Percentiles rank a stretch among this genome's conserved stretches.
Conservation (phyloP, 2,329 filamentous ascomycete genomes). For the Bimuria novae-zelandiae region DNA sequence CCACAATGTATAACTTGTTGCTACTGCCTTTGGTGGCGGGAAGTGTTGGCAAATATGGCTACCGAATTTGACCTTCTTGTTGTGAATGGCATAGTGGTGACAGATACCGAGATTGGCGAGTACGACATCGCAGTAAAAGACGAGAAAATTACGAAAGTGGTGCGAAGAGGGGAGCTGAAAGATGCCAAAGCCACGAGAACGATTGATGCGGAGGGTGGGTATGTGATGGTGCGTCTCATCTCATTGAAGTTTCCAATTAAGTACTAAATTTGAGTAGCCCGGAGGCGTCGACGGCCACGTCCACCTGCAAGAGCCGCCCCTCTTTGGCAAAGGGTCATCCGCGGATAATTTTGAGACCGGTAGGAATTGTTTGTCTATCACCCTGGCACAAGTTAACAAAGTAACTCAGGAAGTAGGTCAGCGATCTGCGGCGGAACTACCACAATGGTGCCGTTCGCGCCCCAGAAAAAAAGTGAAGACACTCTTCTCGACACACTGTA, state of each 20-base stretch:
- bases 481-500: conserved; percentile 51
- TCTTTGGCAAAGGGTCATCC: conserved; percentile 50
- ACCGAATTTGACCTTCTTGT: conserved; percentile 47
- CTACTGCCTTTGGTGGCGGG: not conserved
- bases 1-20: not conserved
- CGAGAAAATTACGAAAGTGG: conserved; percentile 47
- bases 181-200: conserved; percentile 34
- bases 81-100: conserved; percentile 50
- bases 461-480: conserved; percentile 51
- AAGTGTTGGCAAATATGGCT: conserved; percentile 12
- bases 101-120: conserved; percentile 44
- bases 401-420: conserved; percentile 45
- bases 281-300: conserved; percentile 55
- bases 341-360: conserved; percentile 49
- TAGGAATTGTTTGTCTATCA: not conserved
- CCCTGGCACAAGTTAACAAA: not conserved
- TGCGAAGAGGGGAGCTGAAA: conserved; percentile 37
- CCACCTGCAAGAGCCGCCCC: conserved; percentile 51
- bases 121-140: conserved; percentile 51
- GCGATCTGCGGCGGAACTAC: conserved; percentile 56
- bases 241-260: not conserved
- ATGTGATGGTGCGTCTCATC: conserved; percentile 43
- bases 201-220: conserved; percentile 53
- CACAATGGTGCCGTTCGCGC: conserved; percentile 55
- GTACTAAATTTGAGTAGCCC: conserved; percentile 17